Conservation (phyloP, 805 yeast species). For the Candida orba region DNA sequence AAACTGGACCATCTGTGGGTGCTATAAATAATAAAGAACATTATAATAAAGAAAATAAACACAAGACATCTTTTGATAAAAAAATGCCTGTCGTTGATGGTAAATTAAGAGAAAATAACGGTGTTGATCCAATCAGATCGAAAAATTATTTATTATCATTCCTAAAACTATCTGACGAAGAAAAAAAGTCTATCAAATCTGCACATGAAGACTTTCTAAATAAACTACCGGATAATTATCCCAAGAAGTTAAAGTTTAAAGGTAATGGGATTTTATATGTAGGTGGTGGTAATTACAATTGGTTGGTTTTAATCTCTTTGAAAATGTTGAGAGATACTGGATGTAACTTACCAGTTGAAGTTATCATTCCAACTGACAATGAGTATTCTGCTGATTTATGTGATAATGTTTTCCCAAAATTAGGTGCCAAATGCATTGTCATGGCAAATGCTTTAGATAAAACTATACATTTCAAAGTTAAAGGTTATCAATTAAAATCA, state of each 20-base stretch:
- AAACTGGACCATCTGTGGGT: conserved; percentile 13
- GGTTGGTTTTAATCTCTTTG: conserved; percentile 51
- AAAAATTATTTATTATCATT: conserved; percentile 18
- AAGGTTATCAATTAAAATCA: conserved; percentile 62
- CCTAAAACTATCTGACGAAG: conserved; percentile 12
- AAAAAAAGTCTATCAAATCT: conserved; percentile 10
- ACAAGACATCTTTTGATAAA: conserved; percentile 8
- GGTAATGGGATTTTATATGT: conserved; percentile 63
- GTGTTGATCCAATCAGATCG: conserved; percentile 19
- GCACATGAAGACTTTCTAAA: conserved; percentile 19
- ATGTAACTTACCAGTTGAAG: conserved; percentile 71
- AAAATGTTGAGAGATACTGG: conserved; percentile 54
- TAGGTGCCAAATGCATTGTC: conserved; percentile 57
- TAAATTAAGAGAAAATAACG: conserved; percentile 19
- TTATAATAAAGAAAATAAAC: conserved; percentile 15
- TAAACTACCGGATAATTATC: conserved; percentile 34
- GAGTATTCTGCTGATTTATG: conserved; percentile 74
- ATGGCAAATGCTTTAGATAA: conserved; percentile 36
- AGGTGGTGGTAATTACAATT: conserved; percentile 70
- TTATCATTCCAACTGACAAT: conserved; percentile 60
- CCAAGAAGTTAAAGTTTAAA: conserved; percentile 30
- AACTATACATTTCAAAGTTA: conserved; percentile 34
- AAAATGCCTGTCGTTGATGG: conserved; percentile 22
- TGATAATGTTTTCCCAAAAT: conserved; percentile 54
- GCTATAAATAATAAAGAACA: conserved; percentile 19